phyloP scores from a whole-genome alignment of 1,139 yeast species.

The Saccharomyces uvarum region DNA sequence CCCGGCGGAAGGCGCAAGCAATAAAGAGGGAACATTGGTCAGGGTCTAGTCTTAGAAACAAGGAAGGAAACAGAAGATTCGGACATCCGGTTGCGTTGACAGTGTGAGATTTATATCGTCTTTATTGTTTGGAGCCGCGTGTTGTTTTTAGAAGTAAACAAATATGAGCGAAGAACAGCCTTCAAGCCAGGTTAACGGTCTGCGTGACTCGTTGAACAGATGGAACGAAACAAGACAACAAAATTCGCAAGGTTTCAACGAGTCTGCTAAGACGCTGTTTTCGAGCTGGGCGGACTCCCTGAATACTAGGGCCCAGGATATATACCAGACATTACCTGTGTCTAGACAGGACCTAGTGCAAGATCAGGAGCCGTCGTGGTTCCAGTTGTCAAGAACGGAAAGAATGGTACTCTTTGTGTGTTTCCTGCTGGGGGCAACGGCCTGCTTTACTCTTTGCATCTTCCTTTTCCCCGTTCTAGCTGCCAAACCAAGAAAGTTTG shows the following conservation, averaged over 20 bases:
- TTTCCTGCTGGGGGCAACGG: conserved; percentile 65
- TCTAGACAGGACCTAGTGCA: conserved; percentile 43
- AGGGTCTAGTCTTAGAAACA: not conserved
- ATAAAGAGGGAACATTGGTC: not conserved
- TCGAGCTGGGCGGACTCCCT: conserved; percentile 35
- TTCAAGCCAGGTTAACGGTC: conserved; percentile 15
- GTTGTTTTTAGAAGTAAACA: not conserved
- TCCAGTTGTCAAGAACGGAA: conserved; percentile 64
- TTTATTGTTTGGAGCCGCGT: not conserved
- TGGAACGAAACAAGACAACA: conserved; percentile 33
- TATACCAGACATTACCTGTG: conserved; percentile 47
- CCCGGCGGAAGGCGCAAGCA: not conserved
- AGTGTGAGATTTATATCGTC: not conserved
- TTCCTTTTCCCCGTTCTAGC: conserved; percentile 85
- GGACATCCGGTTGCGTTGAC: not conserved
- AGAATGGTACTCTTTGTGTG: conserved; percentile 69
- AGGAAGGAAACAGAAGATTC: not conserved
- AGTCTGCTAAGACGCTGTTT: conserved; percentile 33
- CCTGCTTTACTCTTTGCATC: conserved; percentile 76
- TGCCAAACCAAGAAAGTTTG: conserved; percentile 85
- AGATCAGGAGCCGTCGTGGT: conserved; percentile 53
- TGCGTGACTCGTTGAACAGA: conserved; percentile 35
- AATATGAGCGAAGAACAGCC: conserved; percentile 11
- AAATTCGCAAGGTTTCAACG: conserved; percentile 26
- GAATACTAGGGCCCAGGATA: conserved; percentile 39